Percentiles rank a stretch among this genome's conserved stretches.
Evolutionary conservation across 202 grass and related monocot genomes (phyloP).

Genomic region (Panicum virgatum): DNA sequence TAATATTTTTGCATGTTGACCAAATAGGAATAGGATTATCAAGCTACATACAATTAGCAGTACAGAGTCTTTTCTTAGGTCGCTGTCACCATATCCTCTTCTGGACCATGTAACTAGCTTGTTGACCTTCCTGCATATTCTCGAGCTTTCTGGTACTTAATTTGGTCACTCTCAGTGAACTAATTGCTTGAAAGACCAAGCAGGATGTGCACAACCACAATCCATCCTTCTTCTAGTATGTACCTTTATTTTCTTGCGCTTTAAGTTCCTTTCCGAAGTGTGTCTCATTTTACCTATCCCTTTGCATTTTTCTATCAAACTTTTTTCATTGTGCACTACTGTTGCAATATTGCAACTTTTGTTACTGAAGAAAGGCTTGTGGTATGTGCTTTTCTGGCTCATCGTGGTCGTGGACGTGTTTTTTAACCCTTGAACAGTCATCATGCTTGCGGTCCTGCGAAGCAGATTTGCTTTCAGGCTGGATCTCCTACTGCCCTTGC

Average conservation of each 20-base stretch:
- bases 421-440: not conserved
- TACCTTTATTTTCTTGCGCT: not conserved
- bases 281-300: not conserved
- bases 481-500: not conserved
- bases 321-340: not conserved
- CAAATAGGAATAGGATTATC: not conserved
- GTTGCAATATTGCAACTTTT: not conserved
- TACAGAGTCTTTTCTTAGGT: not conserved
- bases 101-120: not conserved
- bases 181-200: conserved; percentile 35
- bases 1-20: not conserved
- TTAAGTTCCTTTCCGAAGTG: not conserved
- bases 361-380: not conserved
- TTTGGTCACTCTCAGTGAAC: conserved; percentile 26
- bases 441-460: not conserved
- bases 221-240: not conserved
- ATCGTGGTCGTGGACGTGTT: no score
- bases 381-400: not conserved
- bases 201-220: not conserved
- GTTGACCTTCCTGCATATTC: conserved; percentile 26
- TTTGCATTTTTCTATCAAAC: not conserved
- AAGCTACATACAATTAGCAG: not conserved
- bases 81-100: not conserved
- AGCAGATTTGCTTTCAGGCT: not conserved
- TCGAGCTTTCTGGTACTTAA: conserved; percentile 28